A percentile compares a stretch with the other conserved stretches of the same genome.
Conservation (phyloP, 257 asterid genomes). For the Gardenia jasminoides region DNA sequence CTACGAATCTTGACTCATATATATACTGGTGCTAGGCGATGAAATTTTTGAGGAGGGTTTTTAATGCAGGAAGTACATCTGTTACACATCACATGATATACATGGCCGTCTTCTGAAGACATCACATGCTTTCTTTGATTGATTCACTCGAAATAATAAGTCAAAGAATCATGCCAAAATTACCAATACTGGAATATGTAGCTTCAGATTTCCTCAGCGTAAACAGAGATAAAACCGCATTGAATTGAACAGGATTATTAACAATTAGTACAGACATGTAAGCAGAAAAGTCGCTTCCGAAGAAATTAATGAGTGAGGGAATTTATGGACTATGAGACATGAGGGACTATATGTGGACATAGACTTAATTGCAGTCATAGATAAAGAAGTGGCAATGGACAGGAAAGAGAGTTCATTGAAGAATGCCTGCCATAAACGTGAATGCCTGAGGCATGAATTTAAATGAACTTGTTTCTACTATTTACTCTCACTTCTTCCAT, state of each 20-base stretch:
- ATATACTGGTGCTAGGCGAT: neutral
- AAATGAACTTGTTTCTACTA: conserved; percentile 23
- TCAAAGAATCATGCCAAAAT: neutral
- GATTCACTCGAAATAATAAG: conserved; percentile 24
- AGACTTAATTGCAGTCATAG: neutral
- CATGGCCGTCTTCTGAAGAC: conserved; percentile 43
- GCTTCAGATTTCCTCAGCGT: neutral
- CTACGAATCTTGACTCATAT: neutral
- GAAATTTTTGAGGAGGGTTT: conserved; percentile 13
- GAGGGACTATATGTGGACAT: conserved; percentile 11
- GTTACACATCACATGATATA: conserved; percentile 77
- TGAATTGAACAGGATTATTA: neutral
- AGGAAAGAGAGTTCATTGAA: conserved; percentile 11
- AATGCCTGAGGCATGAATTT: conserved; percentile 18
- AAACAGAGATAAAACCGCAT: neutral
- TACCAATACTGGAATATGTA: too few relatives aligned
- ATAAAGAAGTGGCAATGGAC: neutral
- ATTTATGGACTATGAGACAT: neutral
- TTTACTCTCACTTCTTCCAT: conserved; percentile 4
- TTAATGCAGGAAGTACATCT: conserved; percentile 48
- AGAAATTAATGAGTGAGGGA: conserved; percentile 5
- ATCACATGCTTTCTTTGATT: conserved; percentile 56
- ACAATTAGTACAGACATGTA: neutral
- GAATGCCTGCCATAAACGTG: conserved; percentile 31
- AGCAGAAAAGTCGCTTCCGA: neutral